Evolutionary conservation across 345 rosid genomes (phyloP).

Genomic region (Bruguiera parviflora): DNA sequence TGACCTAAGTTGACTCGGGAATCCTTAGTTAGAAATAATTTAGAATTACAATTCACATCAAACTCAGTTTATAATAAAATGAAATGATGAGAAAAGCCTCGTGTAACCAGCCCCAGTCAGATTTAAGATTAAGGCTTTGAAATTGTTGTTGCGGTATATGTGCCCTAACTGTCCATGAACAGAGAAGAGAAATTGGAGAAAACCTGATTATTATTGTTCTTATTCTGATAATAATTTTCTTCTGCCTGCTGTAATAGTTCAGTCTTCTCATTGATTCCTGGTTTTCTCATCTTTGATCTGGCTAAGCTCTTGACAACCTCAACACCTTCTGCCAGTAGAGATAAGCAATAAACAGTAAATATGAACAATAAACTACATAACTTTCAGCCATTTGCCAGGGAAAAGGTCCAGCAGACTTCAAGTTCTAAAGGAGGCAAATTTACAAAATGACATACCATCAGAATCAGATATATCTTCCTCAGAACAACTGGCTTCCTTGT

Average conservation of each 20-base stretch:
- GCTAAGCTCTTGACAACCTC: conserved; percentile 43
- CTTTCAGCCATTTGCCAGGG: background rate
- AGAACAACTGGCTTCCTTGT: conserved; percentile 67
- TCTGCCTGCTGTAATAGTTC: conserved; percentile 69
- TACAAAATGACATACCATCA: conserved; percentile 48
- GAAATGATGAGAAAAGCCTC: no score
- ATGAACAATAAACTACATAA: background rate
- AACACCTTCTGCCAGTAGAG: conserved; percentile 42
- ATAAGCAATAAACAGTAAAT: conserved; percentile 16
- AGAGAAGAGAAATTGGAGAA: background rate
- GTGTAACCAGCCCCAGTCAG: no score
- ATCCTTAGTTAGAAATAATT: no score
- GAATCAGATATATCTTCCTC: conserved; percentile 92
- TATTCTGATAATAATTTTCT: conserved; percentile 53
- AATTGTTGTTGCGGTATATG: no score
- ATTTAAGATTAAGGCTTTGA: no score
- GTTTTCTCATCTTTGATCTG: conserved; percentile 43
- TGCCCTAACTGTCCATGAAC: no score
- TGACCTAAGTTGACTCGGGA: no score
- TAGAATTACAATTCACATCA: no score
- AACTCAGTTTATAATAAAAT: no score
- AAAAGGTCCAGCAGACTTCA: background rate
- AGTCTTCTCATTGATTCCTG: conserved; percentile 56
- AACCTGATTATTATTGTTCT: conserved; percentile 54
- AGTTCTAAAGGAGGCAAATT: background rate